Conservation (phyloP, 768 basidiomycete genomes). For the Leucocoprinus sp. region DNA sequence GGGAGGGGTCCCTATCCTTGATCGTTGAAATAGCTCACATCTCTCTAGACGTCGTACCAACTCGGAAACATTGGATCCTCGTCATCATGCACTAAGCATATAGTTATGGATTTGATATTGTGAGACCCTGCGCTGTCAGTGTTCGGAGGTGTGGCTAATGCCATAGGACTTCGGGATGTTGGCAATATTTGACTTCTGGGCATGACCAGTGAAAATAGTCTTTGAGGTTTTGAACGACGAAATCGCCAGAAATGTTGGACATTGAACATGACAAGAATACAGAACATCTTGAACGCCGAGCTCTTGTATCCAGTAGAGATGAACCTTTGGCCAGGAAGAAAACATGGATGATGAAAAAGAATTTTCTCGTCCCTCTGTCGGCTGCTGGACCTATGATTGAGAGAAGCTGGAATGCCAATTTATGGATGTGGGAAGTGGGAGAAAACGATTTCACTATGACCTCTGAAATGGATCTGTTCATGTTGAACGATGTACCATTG, state of each 20-base stretch:
- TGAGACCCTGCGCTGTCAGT: slow-evolving; percentile 21
- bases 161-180: slow-evolving; percentile 10
- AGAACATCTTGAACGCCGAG: slow-evolving; percentile 51
- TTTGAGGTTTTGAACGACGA: slow-evolving; percentile 18
- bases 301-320: slow-evolving; percentile 34
- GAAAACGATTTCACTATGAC: slow-evolving; percentile 88
- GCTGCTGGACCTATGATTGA: slow-evolving; percentile 39
- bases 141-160: slow-evolving; percentile 19
- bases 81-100: slow-evolving; percentile 39
- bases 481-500: slow-evolving; percentile 16
- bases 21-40: slow-evolving; percentile 20
- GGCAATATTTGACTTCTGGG: slow-evolving; percentile 6
- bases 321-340: slow-evolving; percentile 63
- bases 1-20: slow-evolving; percentile 27
- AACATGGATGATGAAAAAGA: slow-evolving; percentile 61
- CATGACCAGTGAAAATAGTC: too few relatives aligned
- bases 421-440: slow-evolving; percentile 57
- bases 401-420: slow-evolving; percentile 82
- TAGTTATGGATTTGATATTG: slow-evolving; percentile 26
- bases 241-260: slow-evolving; percentile 39
- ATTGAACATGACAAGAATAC: slow-evolving; percentile 46
- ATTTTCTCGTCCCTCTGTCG: slow-evolving; percentile 27
- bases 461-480: slow-evolving; percentile 44
- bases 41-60: slow-evolving; percentile 37
- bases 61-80: slow-evolving; percentile 43